phyloP scores from a whole-genome alignment of 768 basidiomycete species.

The Tricholoma hemisulphureum region DNA sequence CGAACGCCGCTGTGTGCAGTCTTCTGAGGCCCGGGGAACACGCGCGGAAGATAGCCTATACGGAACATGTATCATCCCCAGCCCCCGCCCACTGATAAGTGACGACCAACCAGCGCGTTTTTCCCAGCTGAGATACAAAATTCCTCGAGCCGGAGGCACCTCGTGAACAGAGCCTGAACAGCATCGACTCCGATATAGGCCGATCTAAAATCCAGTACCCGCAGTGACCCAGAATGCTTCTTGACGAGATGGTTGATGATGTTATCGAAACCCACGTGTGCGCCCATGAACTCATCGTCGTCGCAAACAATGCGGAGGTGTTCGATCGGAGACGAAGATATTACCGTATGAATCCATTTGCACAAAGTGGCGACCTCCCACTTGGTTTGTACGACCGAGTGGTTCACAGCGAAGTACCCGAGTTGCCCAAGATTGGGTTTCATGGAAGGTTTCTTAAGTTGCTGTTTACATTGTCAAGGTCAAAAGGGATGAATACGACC shows the following conservation, averaged over 20 bases:
- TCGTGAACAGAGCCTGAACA: conserved; percentile 28
- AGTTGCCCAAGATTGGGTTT: conserved; percentile 23
- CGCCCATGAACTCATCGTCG: conserved; percentile 11
- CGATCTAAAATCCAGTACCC: conserved; percentile 21
- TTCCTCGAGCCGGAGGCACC: conserved; percentile 37
- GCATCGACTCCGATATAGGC: conserved; percentile 14
- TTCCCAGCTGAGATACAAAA: conserved; percentile 30
- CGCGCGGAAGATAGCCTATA: conserved; percentile 27
- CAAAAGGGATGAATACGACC: neutral
- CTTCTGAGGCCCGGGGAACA: conserved; percentile 14
- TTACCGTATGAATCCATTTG: conserved; percentile 36
- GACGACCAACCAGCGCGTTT: conserved; percentile 31
- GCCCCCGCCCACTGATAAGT: neutral
- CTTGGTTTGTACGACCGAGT: conserved; percentile 17
- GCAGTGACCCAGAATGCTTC: conserved; percentile 29
- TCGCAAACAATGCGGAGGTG: conserved; percentile 27
- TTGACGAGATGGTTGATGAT: conserved; percentile 33
- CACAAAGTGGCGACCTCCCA: conserved; percentile 27
- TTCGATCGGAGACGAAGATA: conserved; percentile 31
- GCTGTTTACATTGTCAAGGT: conserved; percentile 24
- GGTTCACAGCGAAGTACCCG: conserved; percentile 31
- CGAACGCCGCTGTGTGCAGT: conserved; percentile 34
- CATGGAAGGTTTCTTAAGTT: conserved; percentile 38
- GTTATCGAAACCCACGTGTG: conserved; percentile 29
- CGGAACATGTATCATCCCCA: neutral